Evolutionary conservation across 2,329 filamentous ascomycete genomes (phyloP).

Genomic region (Dactylonectria macrodidyma): DNA sequence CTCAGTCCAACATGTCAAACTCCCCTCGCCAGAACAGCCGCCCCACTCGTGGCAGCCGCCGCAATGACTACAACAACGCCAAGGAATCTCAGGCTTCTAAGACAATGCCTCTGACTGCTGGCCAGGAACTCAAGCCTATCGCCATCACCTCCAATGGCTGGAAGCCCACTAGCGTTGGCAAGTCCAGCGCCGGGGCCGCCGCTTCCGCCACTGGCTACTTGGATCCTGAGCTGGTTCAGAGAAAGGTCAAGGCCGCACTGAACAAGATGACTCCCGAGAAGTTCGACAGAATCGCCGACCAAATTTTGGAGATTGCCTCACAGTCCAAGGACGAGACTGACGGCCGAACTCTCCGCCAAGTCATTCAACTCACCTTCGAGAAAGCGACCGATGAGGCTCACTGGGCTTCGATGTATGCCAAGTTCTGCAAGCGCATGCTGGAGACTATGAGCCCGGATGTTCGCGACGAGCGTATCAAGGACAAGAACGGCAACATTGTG

Average conservation of each 20-base stretch:
- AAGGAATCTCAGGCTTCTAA: slow-evolving; percentile 82
- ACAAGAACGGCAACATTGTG: slow-evolving; percentile 90
- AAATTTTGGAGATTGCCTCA: slow-evolving; percentile 91
- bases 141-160: slow-evolving; percentile 82
- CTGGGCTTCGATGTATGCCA: slow-evolving; percentile 99
- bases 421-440: slow-evolving; percentile 98
- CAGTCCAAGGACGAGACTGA: slow-evolving; percentile 97
- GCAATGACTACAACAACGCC: slow-evolving; percentile 66
- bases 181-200: slow-evolving; percentile 55
- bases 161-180: slow-evolving; percentile 84
- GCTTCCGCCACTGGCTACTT: slow-evolving; percentile 71
- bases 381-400: slow-evolving; percentile 99
- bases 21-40: slow-evolving; percentile 80
- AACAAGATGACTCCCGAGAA: slow-evolving; percentile 99
- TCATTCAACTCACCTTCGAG: slow-evolving; percentile 99
- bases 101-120: slow-evolving; percentile 92
- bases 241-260: slow-evolving; percentile 97
- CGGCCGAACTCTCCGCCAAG: slow-evolving; percentile 93
- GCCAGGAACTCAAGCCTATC: slow-evolving; percentile 86
- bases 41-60: slow-evolving; percentile 73
- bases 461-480: slow-evolving; percentile 93
- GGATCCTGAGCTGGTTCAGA: slow-evolving; percentile 93
- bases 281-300: slow-evolving; percentile 94
- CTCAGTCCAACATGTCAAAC: slow-evolving; percentile 73
- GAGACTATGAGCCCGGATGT: slow-evolving; percentile 96